These are phyloP conservation scores for Diaporthe velutina DNA, from an alignment of 2,329 filamentous ascomycete genomes.

Conservation along the genomic window DNA sequence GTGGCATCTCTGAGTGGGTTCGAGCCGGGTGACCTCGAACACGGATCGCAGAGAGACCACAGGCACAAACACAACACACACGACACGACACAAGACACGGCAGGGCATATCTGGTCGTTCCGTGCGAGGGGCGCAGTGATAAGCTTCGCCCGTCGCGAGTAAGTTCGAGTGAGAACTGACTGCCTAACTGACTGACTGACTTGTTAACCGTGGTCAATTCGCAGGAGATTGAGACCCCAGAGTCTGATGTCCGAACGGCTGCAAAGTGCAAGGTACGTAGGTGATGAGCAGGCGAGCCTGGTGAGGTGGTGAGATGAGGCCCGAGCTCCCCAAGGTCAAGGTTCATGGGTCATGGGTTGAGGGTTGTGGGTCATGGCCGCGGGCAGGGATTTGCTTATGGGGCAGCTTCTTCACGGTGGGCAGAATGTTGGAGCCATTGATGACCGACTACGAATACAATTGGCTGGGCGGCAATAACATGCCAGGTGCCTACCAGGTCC, in stretches of 20 bases:
- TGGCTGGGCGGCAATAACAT: slow-evolving; percentile 7
- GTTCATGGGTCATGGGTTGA: slow-evolving; percentile 5
- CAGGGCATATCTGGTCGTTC: not conserved
- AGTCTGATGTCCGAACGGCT: slow-evolving; percentile 6
- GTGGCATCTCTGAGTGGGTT: slow-evolving; percentile 31
- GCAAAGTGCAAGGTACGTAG: slow-evolving; percentile 3
- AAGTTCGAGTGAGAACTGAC: slow-evolving; percentile 9
- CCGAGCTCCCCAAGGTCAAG: slow-evolving; percentile 19
- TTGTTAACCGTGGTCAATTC: not conserved
- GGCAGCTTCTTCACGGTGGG: not conserved
- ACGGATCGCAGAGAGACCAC: slow-evolving; percentile 21
- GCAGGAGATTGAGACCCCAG: slow-evolving; percentile 4
- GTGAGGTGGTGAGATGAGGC: slow-evolving; percentile 24
- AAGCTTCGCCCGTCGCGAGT: slow-evolving; percentile 20
- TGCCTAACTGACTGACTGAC: not conserved
- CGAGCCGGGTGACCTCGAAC: slow-evolving; percentile 9
- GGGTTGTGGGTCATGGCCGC: slow-evolving; percentile 11
- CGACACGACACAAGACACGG: not conserved
- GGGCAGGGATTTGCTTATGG: slow-evolving; percentile 6
- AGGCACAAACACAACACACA: not conserved
- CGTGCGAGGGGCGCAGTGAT: not conserved
- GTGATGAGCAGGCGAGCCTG: not conserved
- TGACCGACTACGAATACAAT: not conserved
- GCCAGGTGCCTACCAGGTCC: slow-evolving; percentile 3
- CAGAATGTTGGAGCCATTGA: not conserved